phyloP scores from a whole-genome alignment of 179 eudicot genomes.

The Silene noctiflora region DNA sequence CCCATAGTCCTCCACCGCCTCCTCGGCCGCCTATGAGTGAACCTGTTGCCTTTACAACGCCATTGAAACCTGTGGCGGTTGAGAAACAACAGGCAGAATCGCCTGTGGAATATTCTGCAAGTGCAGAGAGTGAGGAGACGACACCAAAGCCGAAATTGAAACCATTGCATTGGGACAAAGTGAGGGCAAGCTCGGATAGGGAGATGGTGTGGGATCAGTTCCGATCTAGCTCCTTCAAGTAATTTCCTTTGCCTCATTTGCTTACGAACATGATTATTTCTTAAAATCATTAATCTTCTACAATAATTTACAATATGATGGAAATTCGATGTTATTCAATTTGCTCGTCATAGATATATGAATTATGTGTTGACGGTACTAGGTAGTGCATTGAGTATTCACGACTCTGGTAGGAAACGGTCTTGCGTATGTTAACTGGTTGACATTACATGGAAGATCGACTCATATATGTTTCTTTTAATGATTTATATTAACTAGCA shows the following conservation, averaged over 20 bases:
- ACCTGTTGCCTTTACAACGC: constrained; percentile 31
- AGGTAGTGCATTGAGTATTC: background rate
- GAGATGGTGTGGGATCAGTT: constrained; percentile 99
- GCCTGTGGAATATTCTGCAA: constrained; percentile 30
- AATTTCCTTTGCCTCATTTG: constrained; percentile 18
- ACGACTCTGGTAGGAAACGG: background rate
- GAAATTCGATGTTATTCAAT: background rate
- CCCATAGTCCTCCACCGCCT: constrained; percentile 44
- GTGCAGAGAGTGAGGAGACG: constrained; percentile 36
- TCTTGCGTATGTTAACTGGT: no score
- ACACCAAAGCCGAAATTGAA: constrained; percentile 73
- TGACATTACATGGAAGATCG: background rate
- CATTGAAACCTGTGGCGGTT: constrained; percentile 38
- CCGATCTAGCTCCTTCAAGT: constrained; percentile 90
- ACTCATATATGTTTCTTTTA: background rate
- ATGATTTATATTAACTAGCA: background rate
- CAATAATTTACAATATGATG: background rate
- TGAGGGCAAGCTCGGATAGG: constrained; percentile 80
- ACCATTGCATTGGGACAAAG: constrained; percentile 98
- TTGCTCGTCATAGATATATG: background rate
- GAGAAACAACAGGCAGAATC: constrained; percentile 23
- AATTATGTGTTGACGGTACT: background rate
- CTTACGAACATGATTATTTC: background rate
- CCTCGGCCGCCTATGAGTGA: constrained; percentile 27
- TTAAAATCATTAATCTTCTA: background rate